Evolutionary conservation across 495 filamentous ascomycete species (phyloP), one percentile per base, ranked within the genome.

Genomic region (Penicillium lividum): DNA sequence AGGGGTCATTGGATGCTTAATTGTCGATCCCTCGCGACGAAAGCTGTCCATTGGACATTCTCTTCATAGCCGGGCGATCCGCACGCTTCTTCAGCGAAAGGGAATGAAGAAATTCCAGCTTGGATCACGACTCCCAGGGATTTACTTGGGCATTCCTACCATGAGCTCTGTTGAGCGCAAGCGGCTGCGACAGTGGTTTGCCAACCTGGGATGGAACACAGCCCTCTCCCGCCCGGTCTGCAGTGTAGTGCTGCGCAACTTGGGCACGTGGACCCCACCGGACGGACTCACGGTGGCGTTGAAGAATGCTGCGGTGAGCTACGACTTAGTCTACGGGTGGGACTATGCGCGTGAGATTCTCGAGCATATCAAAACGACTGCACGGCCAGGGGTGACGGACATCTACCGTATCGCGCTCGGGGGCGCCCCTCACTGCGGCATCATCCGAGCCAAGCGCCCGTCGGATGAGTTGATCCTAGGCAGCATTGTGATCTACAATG

Each of bases 1-100:
- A 3, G 92, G 89, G 11, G 87, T 89, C n/a, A 85, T 96, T 54
- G 90, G 87, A 13, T 86, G 89, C 33, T 72, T 96, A 49, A 89
- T 96, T 48, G 92, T 96, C 34, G 92, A 96, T 61, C 91, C 92
- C 0, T 67, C 85, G 31, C 84, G 92, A 58, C 82, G 92, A 33
- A 93, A 93, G 62, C 80, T 95, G 4, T 93, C 91, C 3, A 92
- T 96, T 54, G 92, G 92, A 2, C 83, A 89, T 52, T 93, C 89
- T 1, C 83, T 96, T 0, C 91, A 94, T 67, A 88, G 89, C 53
- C 83, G 91, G 25, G 91, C 91, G 0, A 85, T 95, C 43, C 84
- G 89, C 15, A 83, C 80, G 13, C 74, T 90, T 13, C 77, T 94
- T 40, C 83, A 86, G 40, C 82, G 83, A 48, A 83, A 85, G 48